Evolutionary conservation across 495 filamentous ascomycete genomes (phyloP), one percentile per base, ranked within the genome.

Genomic region (Penicillium roqueforti): DNA sequence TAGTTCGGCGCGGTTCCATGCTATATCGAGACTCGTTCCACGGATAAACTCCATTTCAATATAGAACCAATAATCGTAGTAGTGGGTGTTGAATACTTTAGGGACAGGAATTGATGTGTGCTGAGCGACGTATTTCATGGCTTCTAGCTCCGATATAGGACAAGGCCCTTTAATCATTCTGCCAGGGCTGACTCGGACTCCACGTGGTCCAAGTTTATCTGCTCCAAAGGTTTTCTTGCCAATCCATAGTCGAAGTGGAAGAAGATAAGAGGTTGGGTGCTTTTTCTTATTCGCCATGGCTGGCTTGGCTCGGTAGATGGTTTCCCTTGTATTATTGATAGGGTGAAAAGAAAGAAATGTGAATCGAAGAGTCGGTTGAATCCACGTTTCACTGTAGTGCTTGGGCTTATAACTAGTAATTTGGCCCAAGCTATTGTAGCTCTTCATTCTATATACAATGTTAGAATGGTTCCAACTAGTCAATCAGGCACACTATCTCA

Each of bases 161-260:
- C 44, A 47, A 3, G 53, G 37, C 26, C 46, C 53, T 50, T 55
- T 55, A 20, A 55, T 55, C 18, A 55, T 49, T 55, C 45, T 50
- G 34, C 14, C 20, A 36, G 37, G 46, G 38, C 53, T 49, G 14
- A 44, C 29, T 49, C 53, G 42, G 16, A 55, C 53, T 32, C 43
- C 53, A 18, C 5, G 31, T 36, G 22, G 53, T 25, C 53, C 53
- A 1, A 48, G n/a, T n/a, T n/a, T n/a, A n/a, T n/a, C 32, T 31
- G 3, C 22, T 13, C 32, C 36, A 18, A 55, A 49, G 7, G 49
- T 4, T 34, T 32, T 45, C 19, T 41, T 49, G 31, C 53, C 53
- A 42, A 36, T 47, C 44, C 29, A 36, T 18, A 47, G 18, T 34
- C 44, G 28, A 4, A 47, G 10, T 23, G 44, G 10, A 23, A 47